phyloP scores from a whole-genome alignment of 768 basidiomycete genomes.

The Crucibulum laeve region DNA sequence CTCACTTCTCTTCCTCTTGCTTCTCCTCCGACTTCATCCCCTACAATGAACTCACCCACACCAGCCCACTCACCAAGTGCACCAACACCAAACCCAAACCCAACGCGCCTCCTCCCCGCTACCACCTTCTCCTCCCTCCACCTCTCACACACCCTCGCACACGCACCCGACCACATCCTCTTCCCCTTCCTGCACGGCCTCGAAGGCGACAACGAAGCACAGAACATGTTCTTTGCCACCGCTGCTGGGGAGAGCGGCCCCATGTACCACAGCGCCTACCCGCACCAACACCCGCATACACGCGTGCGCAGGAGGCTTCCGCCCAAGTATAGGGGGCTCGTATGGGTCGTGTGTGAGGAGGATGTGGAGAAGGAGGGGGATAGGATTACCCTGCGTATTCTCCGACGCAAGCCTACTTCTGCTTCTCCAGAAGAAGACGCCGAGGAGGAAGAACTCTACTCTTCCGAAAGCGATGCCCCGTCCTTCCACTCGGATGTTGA shows the following conservation, averaged over 20 bases:
- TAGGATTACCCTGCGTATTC: slow-evolving; percentile 27
- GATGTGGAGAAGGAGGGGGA: slow-evolving; percentile 41
- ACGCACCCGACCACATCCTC: slow-evolving; percentile 76
- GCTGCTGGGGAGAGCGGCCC: slow-evolving; percentile 6
- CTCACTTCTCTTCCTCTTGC: slow-evolving; percentile 17
- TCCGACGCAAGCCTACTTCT: slow-evolving; percentile 22
- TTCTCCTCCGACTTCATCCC: slow-evolving; percentile 2
- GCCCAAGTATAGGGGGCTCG: slow-evolving; percentile 59
- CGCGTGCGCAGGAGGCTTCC: slow-evolving; percentile 19
- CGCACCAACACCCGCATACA: no score
- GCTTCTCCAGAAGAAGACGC: slow-evolving; percentile 9
- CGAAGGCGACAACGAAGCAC: slow-evolving; percentile 74
- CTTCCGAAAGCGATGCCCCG: no score
- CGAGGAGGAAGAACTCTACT: no score
- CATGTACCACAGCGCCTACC: no score
- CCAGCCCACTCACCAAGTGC: slow-evolving; percentile 1
- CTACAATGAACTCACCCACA: no score
- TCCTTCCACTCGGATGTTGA: no score
- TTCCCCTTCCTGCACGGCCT: slow-evolving; percentile 90
- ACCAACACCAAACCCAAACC: background rate
- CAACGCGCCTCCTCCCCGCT: slow-evolving; percentile 27
- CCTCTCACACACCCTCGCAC: slow-evolving; percentile 55
- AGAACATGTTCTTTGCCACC: slow-evolving; percentile 75
- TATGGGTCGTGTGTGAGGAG: slow-evolving; percentile 82
- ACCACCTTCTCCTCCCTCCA: slow-evolving; percentile 57